Base-by-base conservation (phyloP, 1,139 yeast genomes). In the Yamadazyma atmosphaerica region DNA sequence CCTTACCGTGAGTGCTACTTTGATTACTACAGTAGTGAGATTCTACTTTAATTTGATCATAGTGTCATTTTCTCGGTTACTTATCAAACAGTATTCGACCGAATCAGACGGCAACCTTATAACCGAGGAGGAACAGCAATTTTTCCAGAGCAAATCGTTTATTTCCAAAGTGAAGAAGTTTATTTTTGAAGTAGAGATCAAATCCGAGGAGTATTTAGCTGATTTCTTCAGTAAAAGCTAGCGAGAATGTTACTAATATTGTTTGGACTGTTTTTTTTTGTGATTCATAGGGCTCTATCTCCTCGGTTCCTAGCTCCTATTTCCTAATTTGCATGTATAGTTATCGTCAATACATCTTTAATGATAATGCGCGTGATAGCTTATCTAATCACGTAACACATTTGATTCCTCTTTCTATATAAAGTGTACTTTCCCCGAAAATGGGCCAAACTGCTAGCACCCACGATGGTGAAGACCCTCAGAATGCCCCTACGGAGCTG, bases 11-110 rank as follows among this genome's bases (percentile, higher is more conserved):
- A 57, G 79, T 12, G 63, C 81, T 14, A 80, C 87, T 0, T 52
- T 83, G 4, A 56, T 68, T 10, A 69, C 84, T 19, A 63, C 79
- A n/a, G 64, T 65, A 7, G 56, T 74, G 23, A 72, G 95, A 44
- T 45, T 83, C 33, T 86, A 88, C 61, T 85, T 83, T 61, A 78
- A 82, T 34, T 63, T 83, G 43, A 75, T 86, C 8, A 57, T 86
- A 19, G 55, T 81, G 38, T 72, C 88, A 35, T 87, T 81, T 60
- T 78, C 83, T 32, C 76, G 61, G 42, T 60, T 61, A 15, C 60
- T 72, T 27, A 52, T 71, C 47, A 68, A 69, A 42, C 74, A 66
- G 46, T 53, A 60, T 15, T 38, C 54, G 12, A 48, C 45, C 34
- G 63, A 54, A 21, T 48, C 35, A 14, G 41, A 34, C 14, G 42